Conservation (phyloP, 257 asterid species). For the Solanum chilense region DNA sequence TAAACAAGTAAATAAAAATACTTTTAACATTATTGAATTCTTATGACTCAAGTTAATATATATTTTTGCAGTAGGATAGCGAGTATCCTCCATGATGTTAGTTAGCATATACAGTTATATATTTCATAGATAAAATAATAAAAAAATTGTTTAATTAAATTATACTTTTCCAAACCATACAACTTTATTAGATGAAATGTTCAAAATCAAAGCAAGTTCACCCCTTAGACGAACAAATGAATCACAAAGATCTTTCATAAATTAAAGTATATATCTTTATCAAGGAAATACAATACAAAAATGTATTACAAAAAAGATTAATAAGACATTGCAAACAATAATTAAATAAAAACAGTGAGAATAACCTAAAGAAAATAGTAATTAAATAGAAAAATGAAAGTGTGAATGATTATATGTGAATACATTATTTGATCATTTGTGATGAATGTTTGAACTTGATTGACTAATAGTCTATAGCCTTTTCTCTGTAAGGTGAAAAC, state of each 20-base stretch:
- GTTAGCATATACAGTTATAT: too few species aligned
- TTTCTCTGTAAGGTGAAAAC: not conserved
- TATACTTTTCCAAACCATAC: not conserved
- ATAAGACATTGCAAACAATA: not conserved
- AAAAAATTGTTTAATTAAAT: too few species aligned
- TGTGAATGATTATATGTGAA: not conserved
- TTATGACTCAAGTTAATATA: not conserved
- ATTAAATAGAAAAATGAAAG: not conserved
- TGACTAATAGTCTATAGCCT: not conserved
- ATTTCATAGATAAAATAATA: too few species aligned
- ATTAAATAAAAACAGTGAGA: not conserved
- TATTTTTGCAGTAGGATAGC: not conserved
- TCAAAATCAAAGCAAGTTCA: not conserved
- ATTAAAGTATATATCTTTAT: not conserved
- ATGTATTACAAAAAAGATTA: not conserved
- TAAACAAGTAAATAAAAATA: too few species aligned
- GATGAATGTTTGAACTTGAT: not conserved
- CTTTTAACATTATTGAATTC: not conserved
- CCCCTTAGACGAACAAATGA: not conserved
- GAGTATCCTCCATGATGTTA: too few species aligned
- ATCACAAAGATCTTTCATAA: not conserved
- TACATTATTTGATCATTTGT: not conserved
- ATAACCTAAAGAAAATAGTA: not conserved
- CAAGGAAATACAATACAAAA: not conserved
- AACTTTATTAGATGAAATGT: not conserved